A percentile compares a stretch with the other conserved stretches of the same genome.
These are phyloP conservation scores for Trichoderma simmonsii DNA, from an alignment of 2,329 filamentous ascomycete species.

Conservation along the genomic window DNA sequence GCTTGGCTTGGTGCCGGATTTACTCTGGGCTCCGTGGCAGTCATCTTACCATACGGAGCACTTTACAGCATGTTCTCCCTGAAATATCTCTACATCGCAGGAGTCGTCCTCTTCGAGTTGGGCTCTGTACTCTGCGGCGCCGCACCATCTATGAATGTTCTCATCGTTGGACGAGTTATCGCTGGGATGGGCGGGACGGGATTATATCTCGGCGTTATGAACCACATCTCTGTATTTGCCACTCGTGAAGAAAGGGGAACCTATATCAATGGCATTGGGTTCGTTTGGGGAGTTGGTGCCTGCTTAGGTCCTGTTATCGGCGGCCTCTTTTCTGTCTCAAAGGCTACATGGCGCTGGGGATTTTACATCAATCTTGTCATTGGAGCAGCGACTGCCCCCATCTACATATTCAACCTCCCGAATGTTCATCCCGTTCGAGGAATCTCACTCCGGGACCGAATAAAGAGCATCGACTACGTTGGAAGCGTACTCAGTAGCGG, in stretches of 20 bases:
- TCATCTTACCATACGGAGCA: conserved; percentile 37
- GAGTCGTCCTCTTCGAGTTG: background rate
- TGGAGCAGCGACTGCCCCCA: too few species aligned
- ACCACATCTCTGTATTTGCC: background rate
- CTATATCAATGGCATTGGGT: background rate
- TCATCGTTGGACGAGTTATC: background rate
- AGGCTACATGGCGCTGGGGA: too few species aligned
- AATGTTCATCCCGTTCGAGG: too few species aligned
- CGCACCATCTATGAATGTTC: background rate
- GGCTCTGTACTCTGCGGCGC: background rate
- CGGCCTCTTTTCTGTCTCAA: too few species aligned
- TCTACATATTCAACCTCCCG: too few species aligned
- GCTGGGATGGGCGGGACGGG: background rate
- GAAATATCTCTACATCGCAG: conserved; percentile 38
- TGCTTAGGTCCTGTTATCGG: too few species aligned
- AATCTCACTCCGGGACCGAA: too few species aligned
- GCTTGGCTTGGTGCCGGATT: conserved; percentile 41
- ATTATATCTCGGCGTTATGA: background rate
- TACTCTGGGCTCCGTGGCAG: conserved; percentile 38
- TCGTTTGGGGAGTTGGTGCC: background rate
- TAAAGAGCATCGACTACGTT: too few species aligned
- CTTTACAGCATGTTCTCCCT: conserved; percentile 42
- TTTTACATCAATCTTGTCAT: too few species aligned
- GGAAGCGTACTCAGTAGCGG: too few species aligned
- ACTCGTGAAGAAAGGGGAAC: background rate